phyloP scores from a whole-genome alignment of 2,329 filamentous ascomycete species.

The Nemania sp. region DNA sequence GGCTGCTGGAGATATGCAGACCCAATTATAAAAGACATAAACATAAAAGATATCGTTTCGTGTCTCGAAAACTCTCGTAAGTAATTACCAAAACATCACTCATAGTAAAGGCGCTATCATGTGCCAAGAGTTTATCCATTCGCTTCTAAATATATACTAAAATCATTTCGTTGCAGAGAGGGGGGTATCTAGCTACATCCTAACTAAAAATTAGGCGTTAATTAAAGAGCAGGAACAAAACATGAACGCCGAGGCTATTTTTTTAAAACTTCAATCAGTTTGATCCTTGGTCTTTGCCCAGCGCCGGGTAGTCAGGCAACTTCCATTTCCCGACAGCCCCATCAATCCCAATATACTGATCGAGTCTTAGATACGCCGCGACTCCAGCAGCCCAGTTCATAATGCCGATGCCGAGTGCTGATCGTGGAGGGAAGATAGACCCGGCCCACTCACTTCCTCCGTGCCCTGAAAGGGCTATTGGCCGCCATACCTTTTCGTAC shows the following conservation, averaged over 20 bases:
- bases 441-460: conserved; percentile 17
- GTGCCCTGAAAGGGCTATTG: conserved; percentile 40
- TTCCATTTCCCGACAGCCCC: conserved; percentile 39
- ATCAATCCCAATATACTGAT: conserved; percentile 35
- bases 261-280: background rate
- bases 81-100: no score
- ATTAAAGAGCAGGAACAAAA: background rate
- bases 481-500: conserved; percentile 43
- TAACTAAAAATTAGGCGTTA: no score
- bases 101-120: no score
- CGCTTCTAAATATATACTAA: no score
- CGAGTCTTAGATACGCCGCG: conserved; percentile 40
- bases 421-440: conserved; percentile 34
- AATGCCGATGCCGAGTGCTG: conserved; percentile 38
- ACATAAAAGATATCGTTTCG: no score
- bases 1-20: no score
- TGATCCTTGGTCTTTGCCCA: conserved; percentile 6
- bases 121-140: no score
- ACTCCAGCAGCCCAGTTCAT: conserved; percentile 32
- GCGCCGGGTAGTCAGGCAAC: conserved; percentile 42
- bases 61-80: no score
- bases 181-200: no score
- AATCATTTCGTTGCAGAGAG: no score
- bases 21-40: no score
- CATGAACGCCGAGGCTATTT: background rate